Evolutionary conservation across 1,139 yeast genomes (phyloP), one percentile per base, ranked within the genome.

Genomic region (Fermentozyma sake): DNA sequence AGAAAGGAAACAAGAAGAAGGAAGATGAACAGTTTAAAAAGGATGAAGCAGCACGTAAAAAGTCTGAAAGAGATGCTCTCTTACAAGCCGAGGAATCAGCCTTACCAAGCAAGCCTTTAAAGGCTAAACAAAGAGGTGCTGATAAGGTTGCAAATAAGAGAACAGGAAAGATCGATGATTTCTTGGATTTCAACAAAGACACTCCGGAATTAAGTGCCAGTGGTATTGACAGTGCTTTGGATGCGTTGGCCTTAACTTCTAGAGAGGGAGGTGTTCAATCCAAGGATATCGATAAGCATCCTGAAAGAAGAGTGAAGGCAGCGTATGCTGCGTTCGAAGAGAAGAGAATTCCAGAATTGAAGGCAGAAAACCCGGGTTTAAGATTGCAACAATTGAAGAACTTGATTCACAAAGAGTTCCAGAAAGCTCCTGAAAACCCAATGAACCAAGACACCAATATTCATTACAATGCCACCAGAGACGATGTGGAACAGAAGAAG

Each of bases 251-350:
- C 5, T 64, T 84, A 50, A 72, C 82, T 14, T 58, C 66, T 26
- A 68, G 61, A 32, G 73, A 67, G 27, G 76, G 71, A 23, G 81
- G 77, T 28, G 70, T 76, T 22, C 55, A 59, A 22, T 62, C 68
- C 38, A 81, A 77, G 48, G 85, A 78, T 33, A 63, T 84, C 32
- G 95, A 84, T 40, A 78, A 86, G 53, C 95, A 84, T 44, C 95
- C 95, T 7, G 95, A 84, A 61, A 72, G 94, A 56, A 72, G 95
- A 51, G 83, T 79, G 55, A 85, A 84, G 62, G 87, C 93, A 11
- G 95, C 95, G 0, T 67, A 67, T 37, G 68, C 74, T 8, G 87
- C 84, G 0, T 84, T 57, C 45, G 87, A 84, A 47, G 91, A 79
- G 38, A 62, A 67, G 33, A 71, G 93, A 46, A 52, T 81, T 28